Evolutionary conservation across 306 rosid genomes (phyloP), one percentile per base, ranked within the genome.

Genomic region (Biancaea sappan): DNA sequence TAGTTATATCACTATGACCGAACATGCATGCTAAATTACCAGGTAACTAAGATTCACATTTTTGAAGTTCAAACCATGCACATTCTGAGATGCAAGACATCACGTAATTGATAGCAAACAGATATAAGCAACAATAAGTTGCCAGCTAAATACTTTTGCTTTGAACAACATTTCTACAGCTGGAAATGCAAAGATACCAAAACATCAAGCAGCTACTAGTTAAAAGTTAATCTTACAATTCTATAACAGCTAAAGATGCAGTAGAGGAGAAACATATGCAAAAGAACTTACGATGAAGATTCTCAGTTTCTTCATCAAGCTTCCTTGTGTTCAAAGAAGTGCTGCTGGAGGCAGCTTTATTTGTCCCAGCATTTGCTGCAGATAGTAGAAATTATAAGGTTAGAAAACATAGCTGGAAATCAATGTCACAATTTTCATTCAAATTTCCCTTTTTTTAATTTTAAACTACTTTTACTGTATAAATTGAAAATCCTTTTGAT

Each of bases 261-360:
- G 41, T 29, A 44, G 11, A 70, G 12, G 34, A 43, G 41, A 12
- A 35, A 53, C 11, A 59, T 3, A 2, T 24, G 25, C 12, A 35
- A 44, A 11, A 2, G 35, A 8, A 78, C 92, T 81, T 44, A 89
- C 94, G 94, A 64, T 88, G 80, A 74, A 89, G 91, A 68, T 77
- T 85, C 80, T 89, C 94, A 1, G 90, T 87, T 67, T 89, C 94
- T 6, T 89, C 94, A 62, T 89, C 94, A 12, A 89, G 91, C 87
- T 89, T 89, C 87, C 89, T 87, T 24, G 94, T 89, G 78, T 89
- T 89, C 37, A 89, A 50, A 68, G 90, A 37, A 15, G 94, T 89
- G 82, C 94, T 83, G 80, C 94, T 87, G 4, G 94, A 87, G 54
- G 94, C 94, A 35, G 94, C 91, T 80, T 77, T 89, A 34, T 89